Evolutionary conservation across 75 land plant species (phyloP).

Genomic region (Selaginella tamariscina): DNA sequence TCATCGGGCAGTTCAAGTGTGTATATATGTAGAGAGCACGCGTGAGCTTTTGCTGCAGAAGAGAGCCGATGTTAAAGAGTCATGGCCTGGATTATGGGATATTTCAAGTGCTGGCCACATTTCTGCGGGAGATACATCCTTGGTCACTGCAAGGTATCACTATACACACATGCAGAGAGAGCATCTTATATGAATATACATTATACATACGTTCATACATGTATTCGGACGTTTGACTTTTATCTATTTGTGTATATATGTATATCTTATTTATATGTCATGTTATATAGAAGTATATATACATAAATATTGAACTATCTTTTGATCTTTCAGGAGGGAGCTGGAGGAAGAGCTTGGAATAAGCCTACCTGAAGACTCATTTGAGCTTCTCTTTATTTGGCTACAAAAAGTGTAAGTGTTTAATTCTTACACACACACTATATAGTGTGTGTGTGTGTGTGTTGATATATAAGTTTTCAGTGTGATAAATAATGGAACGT

Average conservation of each 20-base stretch:
- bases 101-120: constrained; percentile 91
- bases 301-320: no score
- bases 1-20: constrained; percentile 74
- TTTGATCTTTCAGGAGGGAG: constrained; percentile 98
- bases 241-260: no score
- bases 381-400: constrained; percentile 71
- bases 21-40: constrained; percentile 81
- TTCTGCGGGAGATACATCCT: constrained; percentile 84
- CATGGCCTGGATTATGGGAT: constrained; percentile 93
- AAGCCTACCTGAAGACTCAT: constrained; percentile 67
- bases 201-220: no score
- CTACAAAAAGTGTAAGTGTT: constrained; percentile 58
- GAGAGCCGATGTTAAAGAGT: constrained; percentile 85
- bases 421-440: background rate
- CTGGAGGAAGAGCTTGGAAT: constrained; percentile 88
- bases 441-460: constrained; percentile 11
- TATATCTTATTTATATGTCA: no score
- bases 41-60: constrained; percentile 62
- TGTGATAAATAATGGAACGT: constrained; percentile 63
- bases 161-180: no score
- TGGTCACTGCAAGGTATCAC: constrained; percentile 58
- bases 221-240: no score
- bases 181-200: no score
- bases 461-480: no score
- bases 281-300: no score